phyloP scores from a whole-genome alignment of 768 basidiomycete species.

The Amanita muscaria region DNA sequence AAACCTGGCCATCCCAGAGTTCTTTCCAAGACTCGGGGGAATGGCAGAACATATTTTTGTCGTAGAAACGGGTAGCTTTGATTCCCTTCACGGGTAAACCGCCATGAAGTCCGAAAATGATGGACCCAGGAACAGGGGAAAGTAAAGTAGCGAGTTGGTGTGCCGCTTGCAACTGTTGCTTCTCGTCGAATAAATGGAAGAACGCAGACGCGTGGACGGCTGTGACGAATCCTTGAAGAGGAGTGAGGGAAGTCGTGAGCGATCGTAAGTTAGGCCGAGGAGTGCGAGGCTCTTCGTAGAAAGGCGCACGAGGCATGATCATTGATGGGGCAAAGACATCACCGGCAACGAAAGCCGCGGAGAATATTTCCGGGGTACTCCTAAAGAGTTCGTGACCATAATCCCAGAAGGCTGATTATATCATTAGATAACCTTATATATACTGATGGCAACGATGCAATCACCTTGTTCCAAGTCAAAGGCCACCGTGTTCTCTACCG shows the following conservation, averaged over 20 bases:
- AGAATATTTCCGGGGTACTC: constrained; percentile 41
- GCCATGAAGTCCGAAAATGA: constrained; percentile 31
- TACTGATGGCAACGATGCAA: no score
- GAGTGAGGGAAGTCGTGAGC: constrained; percentile 19
- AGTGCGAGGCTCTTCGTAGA: constrained; percentile 7
- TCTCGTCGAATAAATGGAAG: constrained; percentile 30
- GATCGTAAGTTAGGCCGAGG: constrained; percentile 9
- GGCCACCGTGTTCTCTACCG: constrained; percentile 25
- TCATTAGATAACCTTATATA: background rate
- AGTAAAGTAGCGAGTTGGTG: constrained; percentile 23
- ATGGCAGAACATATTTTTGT: constrained; percentile 28
- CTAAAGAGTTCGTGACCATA: constrained; percentile 54
- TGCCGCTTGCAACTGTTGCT: constrained; percentile 22
- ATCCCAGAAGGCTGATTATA: constrained; percentile 42
- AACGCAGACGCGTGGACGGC: constrained; percentile 34
- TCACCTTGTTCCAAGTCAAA: constrained; percentile 17
- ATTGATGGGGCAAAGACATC: constrained; percentile 41
- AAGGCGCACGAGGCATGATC: constrained; percentile 22
- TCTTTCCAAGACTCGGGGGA: constrained; percentile 27
- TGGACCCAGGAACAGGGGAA: constrained; percentile 23
- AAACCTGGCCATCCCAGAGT: constrained; percentile 28
- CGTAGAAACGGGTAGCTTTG: background rate
- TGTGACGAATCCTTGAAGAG: constrained; percentile 34
- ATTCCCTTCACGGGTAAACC: constrained; percentile 26
- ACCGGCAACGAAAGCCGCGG: constrained; percentile 46